Evolutionary conservation across 31 red algal species (phyloP).

Genomic region (Asparagopsis taxiformis): DNA sequence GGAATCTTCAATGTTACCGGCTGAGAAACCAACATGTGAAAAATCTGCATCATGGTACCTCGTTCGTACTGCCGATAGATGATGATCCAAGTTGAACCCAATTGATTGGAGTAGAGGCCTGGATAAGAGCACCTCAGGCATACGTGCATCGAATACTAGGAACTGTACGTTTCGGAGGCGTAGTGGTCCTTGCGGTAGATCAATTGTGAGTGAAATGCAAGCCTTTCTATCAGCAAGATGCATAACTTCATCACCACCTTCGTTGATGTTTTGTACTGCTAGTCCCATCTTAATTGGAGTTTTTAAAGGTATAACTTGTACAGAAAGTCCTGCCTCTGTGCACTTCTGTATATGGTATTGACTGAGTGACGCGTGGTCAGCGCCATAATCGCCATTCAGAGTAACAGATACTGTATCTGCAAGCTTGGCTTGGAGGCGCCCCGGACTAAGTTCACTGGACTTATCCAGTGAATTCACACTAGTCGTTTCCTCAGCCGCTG

Average conservation of each 20-base stretch:
- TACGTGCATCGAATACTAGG: background rate
- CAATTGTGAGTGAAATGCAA: background rate
- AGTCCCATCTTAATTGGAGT: background rate
- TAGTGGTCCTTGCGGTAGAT: background rate
- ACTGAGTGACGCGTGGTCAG: background rate
- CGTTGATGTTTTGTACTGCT: background rate
- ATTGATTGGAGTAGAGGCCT: background rate
- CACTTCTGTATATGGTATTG: background rate
- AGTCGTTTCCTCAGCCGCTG: no score
- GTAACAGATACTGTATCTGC: background rate
- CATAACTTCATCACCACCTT: background rate
- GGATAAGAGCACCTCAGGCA: slow-evolving; percentile 1
- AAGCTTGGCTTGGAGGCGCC: no score
- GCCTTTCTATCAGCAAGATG: background rate
- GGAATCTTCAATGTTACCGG: background rate
- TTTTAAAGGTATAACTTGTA: background rate
- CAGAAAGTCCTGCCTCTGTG: background rate
- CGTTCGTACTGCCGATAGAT: background rate
- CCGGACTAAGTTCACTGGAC: no score
- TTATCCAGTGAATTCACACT: no score
- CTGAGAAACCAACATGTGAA: background rate
- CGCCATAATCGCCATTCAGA: background rate
- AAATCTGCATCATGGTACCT: slow-evolving; percentile 2
- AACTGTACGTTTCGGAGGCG: slow-evolving; percentile 4
- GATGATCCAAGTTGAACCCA: background rate